These are phyloP conservation scores for Rhodotorula sp. DNA, from an alignment of 1,284 basidiomycete genomes.

Conservation along the genomic window DNA sequence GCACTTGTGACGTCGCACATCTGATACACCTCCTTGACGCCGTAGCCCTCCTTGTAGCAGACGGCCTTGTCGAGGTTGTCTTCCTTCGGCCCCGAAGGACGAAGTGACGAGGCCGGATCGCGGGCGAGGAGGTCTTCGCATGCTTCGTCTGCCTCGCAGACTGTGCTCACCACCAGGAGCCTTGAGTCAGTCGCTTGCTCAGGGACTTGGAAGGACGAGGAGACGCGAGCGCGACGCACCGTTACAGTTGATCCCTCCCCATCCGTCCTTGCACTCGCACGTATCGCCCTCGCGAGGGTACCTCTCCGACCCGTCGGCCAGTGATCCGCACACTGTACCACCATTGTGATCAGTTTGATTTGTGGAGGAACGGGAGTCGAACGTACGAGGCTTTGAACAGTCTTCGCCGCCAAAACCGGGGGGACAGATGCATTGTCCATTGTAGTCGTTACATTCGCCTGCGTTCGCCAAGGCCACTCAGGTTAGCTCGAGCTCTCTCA, in stretches of 20 bases:
- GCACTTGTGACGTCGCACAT: conserved; percentile 96
- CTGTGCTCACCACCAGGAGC: conserved; percentile 51
- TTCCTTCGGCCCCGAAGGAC: conserved; percentile 49
- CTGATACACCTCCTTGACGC: conserved; percentile 88
- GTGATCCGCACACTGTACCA: conserved; percentile 66
- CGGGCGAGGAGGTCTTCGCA: conserved; percentile 72
- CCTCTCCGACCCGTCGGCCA: conserved; percentile 81
- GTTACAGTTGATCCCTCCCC: conserved; percentile 95
- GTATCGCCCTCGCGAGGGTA: conserved; percentile 69
- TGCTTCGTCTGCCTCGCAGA: conserved; percentile 75
- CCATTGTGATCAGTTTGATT: background rate
- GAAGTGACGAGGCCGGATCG: conserved; percentile 39
- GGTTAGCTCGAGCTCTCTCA: background rate
- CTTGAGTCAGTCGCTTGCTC: background rate
- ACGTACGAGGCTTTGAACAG: conserved; percentile 76
- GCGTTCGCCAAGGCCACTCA: background rate
- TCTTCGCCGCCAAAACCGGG: conserved; percentile 87
- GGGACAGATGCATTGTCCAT: conserved; percentile 87
- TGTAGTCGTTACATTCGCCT: conserved; percentile 78
- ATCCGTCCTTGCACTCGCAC: conserved; percentile 89
- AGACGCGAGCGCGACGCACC: conserved; percentile 55
- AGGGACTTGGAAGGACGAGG: background rate
- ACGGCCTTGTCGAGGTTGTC: conserved; percentile 69
- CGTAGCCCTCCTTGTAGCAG: conserved; percentile 87
- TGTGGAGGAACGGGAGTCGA: too few species aligned